Evolutionary conservation across 306 rosid species (phyloP), one percentile per base, ranked within the genome.

Genomic region (Begonia masoniana): DNA sequence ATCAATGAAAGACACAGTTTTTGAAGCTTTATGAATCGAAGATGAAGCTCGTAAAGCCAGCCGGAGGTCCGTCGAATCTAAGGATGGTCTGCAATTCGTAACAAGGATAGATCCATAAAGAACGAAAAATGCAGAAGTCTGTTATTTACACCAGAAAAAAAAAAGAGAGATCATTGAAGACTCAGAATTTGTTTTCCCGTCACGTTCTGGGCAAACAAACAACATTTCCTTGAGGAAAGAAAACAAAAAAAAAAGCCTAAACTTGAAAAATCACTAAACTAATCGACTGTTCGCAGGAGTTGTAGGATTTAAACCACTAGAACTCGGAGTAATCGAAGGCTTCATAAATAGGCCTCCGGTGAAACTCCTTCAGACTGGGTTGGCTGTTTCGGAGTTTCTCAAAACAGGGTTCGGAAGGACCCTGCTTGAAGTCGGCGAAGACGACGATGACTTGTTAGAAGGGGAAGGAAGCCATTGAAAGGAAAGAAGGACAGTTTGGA

Each of bases 241-340:
- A 15, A 31, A 31, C 39, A 31, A 31, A 3, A 35, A n/a, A n/a
- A 57, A 9, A 16, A 31, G 11, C 3, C 14, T 42, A n/a, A 15
- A 50, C 3, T 17, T 4, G 13, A 43, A 31, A 14, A 13, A 39
- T 17, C 1, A 17, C 19, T 17, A 17, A 17, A 1, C 96, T 61
- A 83, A 76, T 58, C 94, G 89, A 50, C 87, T 72, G 54, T 76
- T 83, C 51, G 68, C 81, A 2, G 81, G 91, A 47, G 96, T 78
- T n/a, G 59, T 63, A 11, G 89, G 78, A 39, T 71, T 72, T 31
- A 61, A 62, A 24, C 74, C 59, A n/a, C 80, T 74, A 4, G 78
- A 73, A 56, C 52, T 75, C 10, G 76, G 35, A 15, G 60, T 24
- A 9, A 84, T 43, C 2, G 94, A 77, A 26, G 92, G 92, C 56